Conservation (phyloP, 495 filamentous ascomycete genomes). For the Clohesyomyces aquaticus region DNA sequence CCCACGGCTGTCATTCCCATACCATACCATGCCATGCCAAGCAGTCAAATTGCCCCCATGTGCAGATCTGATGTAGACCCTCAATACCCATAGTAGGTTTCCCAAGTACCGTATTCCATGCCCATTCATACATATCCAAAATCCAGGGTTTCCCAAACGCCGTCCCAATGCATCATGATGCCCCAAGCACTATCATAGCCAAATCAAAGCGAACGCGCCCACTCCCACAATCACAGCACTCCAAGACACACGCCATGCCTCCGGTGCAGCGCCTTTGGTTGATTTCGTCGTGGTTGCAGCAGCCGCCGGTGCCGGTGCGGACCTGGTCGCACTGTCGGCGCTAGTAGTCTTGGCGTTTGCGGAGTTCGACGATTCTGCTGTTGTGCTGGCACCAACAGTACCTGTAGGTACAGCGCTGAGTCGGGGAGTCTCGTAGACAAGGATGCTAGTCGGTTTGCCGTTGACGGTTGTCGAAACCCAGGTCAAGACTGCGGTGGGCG, state of each 20-base stretch:
- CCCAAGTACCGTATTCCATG: too few species aligned
- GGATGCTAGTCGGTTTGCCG: slow-evolving; percentile 8
- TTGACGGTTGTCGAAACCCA: slow-evolving; percentile 15
- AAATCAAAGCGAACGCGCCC: background rate
- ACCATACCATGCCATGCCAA: background rate
- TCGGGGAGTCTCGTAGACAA: slow-evolving; percentile 16
- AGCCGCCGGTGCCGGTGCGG: background rate
- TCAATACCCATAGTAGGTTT: too few species aligned
- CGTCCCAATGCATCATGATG: background rate
- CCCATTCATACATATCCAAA: too few species aligned
- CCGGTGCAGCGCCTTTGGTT: background rate
- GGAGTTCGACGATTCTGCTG: slow-evolving; percentile 9
- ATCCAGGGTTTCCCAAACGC: too few species aligned
- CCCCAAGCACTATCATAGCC: slow-evolving; percentile 3
- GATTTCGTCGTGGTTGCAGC: background rate
- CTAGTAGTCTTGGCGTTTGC: background rate
- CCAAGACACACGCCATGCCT: background rate
- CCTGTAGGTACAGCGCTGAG: slow-evolving; percentile 21
- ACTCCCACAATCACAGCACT: slow-evolving; percentile 1
- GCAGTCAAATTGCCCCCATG: background rate
- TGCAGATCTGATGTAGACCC: background rate
- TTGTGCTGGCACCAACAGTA: slow-evolving; percentile 17
- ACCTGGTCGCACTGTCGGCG: background rate
- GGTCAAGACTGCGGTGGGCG: slow-evolving; percentile 19
- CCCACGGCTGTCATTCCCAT: too few species aligned